These are phyloP conservation scores for Curvularia hawaiiensis DNA, from an alignment of 2,329 filamentous ascomycete species.

Conservation along the genomic window DNA sequence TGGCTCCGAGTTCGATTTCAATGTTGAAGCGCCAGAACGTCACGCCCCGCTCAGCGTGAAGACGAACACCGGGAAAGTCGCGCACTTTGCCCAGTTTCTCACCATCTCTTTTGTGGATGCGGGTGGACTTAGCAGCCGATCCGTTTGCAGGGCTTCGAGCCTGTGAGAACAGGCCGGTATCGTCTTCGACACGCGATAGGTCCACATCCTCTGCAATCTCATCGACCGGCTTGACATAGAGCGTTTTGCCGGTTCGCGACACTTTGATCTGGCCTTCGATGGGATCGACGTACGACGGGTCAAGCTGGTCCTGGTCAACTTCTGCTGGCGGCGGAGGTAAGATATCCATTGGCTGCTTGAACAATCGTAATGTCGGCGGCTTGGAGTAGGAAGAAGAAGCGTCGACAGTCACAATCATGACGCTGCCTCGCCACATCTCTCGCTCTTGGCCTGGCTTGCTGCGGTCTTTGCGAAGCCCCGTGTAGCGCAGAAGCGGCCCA, in stretches of 20 bases:
- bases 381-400: conserved; percentile 80
- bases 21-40: conserved; percentile 99
- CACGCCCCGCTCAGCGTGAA: conserved; percentile 83
- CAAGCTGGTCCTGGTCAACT: conserved; percentile 65
- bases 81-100: conserved; percentile 81
- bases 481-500: conserved; percentile 88
- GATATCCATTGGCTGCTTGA: conserved; percentile 83
- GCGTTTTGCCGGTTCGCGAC: conserved; percentile 79
- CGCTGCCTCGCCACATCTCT: conserved; percentile 88
- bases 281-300: conserved; percentile 85
- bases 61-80: conserved; percentile 79
- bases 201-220: conserved; percentile 79
- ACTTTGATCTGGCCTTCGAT: conserved; percentile 86
- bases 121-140: conserved; percentile 46
- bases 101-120: conserved; percentile 67
- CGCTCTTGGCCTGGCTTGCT: conserved; percentile 57
- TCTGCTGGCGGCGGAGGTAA: conserved; percentile 77
- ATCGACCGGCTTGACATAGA: conserved; percentile 90
- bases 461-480: conserved; percentile 72
- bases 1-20: conserved; percentile 80
- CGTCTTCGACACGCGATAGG: conserved; percentile 77
- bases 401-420: conserved; percentile 95
- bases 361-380: conserved; percentile 78
- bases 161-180: conserved; percentile 81
- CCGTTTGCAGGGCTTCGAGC: conserved; percentile 57